Percentiles rank a stretch among this genome's conserved stretches.
Evolutionary conservation across 371 early-diverging fungal species (phyloP).

Genomic region (Mucor piriformis): DNA sequence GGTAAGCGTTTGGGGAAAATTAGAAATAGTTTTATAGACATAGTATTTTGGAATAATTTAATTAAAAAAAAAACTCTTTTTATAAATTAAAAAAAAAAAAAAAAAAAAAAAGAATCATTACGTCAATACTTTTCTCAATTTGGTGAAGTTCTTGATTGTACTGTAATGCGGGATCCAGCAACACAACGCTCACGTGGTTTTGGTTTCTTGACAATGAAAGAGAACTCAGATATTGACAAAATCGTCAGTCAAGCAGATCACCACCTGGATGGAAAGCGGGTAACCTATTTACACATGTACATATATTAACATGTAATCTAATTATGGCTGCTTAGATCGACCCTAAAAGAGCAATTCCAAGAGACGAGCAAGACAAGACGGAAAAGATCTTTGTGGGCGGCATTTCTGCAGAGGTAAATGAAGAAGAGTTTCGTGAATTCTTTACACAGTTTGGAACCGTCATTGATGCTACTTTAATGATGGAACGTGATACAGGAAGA

Average conservation of each 20-base stretch:
- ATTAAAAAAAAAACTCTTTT: constrained; percentile 6
- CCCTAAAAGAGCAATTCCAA: constrained; percentile 87
- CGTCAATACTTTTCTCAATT: constrained; percentile 76
- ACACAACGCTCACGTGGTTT: constrained; percentile 87
- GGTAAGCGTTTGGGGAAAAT: constrained; percentile 51
- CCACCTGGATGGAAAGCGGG: constrained; percentile 80
- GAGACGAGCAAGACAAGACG: constrained; percentile 76
- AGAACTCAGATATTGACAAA: constrained; percentile 66
- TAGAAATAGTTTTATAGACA: not conserved
- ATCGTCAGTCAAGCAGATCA: constrained; percentile 77
- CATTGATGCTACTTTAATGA: constrained; percentile 77
- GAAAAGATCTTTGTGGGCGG: constrained; percentile 94
- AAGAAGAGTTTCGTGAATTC: constrained; percentile 78
- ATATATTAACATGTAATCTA: too few species aligned
- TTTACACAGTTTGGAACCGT: constrained; percentile 81
- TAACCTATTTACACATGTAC: too few species aligned
- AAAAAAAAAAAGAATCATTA: constrained; percentile 59
- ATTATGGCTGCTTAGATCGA: too few species aligned
- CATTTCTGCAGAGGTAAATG: constrained; percentile 77
- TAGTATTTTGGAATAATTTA: not conserved
- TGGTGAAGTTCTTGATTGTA: constrained; percentile 65
- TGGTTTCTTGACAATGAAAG: constrained; percentile 87
- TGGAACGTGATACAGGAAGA: constrained; percentile 77
- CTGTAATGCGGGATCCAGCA: constrained; percentile 83
- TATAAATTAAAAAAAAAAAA: constrained; percentile 8